phyloP scores from a whole-genome alignment of 305 asterid genomes.

The Solanum hybrid region DNA sequence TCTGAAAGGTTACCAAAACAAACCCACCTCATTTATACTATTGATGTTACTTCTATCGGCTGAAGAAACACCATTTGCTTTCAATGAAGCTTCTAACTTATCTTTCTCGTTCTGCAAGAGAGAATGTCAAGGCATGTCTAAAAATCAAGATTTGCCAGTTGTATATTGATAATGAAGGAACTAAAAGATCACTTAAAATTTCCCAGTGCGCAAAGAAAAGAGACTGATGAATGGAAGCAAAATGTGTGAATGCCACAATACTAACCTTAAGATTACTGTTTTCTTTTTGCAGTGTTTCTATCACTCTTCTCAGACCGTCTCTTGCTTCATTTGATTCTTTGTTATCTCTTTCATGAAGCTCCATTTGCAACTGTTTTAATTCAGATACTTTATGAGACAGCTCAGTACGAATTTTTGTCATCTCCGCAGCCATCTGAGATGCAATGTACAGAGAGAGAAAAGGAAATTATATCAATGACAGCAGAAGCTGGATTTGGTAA shows the following conservation, averaged over 20 bases:
- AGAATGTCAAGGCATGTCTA: constrained; percentile 6
- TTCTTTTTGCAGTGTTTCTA: constrained; percentile 59
- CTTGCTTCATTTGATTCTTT: constrained; percentile 34
- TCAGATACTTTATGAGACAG: constrained; percentile 60
- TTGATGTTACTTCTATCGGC: constrained; percentile 19
- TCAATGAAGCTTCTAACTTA: constrained; percentile 55
- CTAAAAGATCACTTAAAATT: neutral
- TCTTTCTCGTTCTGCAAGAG: constrained; percentile 68
- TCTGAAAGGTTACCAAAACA: neutral
- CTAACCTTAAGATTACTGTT: constrained; percentile 63
- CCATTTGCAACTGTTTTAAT: constrained; percentile 51
- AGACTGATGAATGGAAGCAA: neutral
- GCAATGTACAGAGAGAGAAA: constrained; percentile 5
- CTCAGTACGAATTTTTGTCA: constrained; percentile 45
- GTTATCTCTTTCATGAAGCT: constrained; percentile 41
- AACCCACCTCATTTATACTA: constrained; percentile 47
- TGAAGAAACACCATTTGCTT: constrained; percentile 37
- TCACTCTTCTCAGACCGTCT: constrained; percentile 41
- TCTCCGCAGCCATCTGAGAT: constrained; percentile 51
- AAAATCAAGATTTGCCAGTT: constrained; percentile 13
- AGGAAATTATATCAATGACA: neutral
- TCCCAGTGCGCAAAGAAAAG: neutral
- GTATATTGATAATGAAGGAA: neutral
- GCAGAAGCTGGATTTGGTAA: neutral
- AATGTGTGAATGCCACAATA: neutral